A percentile compares a stretch with the other conserved stretches of the same genome.
Evolutionary conservation across 1,139 yeast species (phyloP).

Genomic region (Yamadazyma dendronema): DNA sequence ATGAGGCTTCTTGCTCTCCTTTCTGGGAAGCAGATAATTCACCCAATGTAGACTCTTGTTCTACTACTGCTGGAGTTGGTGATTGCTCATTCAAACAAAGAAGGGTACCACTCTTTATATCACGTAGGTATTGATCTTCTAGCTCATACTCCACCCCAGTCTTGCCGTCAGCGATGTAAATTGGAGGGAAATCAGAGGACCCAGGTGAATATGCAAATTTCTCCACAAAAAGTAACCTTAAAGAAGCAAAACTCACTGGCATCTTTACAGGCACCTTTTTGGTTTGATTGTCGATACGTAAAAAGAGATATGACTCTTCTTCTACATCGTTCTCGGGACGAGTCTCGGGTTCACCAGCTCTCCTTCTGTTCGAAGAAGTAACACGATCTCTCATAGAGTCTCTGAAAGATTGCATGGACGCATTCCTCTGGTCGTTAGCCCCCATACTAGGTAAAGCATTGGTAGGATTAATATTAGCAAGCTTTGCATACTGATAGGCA

Average conservation of each 20-base stretch:
- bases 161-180: conserved; percentile 66
- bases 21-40: neutral
- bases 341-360: conserved; percentile 1
- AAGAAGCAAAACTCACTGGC: conserved; percentile 59
- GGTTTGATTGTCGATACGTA: conserved; percentile 57
- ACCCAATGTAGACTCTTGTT: neutral
- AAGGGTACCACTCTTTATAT: conserved; percentile 59
- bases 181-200: conserved; percentile 69
- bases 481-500: conserved; percentile 87
- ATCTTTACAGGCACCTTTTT: conserved; percentile 56
- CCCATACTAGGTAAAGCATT: conserved; percentile 17
- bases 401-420: conserved; percentile 11
- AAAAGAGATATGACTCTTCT: conserved; percentile 34
- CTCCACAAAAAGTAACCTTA: conserved; percentile 78
- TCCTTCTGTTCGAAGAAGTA: conserved; percentile 10
- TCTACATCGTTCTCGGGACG: neutral
- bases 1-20: conserved; percentile 15
- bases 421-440: conserved; percentile 6
- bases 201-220: conserved; percentile 85
- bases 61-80: neutral
- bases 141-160: conserved; percentile 71
- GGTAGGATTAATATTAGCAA: conserved; percentile 51
- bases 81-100: conserved; percentile 48
- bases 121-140: conserved; percentile 63
- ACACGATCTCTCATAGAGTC: conserved; percentile 15